Evolutionary conservation across 179 eudicot genomes (phyloP), one percentile per base, ranked within the genome.

Genomic region (Silene vulgaris): DNA sequence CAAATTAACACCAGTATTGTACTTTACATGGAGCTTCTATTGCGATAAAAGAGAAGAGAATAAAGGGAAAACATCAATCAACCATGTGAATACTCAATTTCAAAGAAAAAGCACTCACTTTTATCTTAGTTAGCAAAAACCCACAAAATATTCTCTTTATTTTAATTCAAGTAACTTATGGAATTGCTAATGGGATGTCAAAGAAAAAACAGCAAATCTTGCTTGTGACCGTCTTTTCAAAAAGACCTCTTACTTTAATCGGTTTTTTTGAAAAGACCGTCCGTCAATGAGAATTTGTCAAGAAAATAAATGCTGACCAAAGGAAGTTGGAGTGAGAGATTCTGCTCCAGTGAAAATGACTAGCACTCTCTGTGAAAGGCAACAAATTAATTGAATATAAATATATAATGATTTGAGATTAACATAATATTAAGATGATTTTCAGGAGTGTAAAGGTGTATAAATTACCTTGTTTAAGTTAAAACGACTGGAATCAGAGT

Each of bases 291-390:
- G 35, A 32, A 32, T 32, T 32, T 32, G 35, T 4, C 11, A 32
- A 16, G 0, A 5, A 4, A n/a, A 64, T 45, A 45, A 26, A 7
- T 6, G 35, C 43, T 64, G 11, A 74, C 62, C 71, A 65, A 48
- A 74, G 45, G 45, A 26, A 26, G 77, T 62, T 43, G 70, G 60
- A 48, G 48, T 35, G 59, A 74, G 5, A 1, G 48, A 20, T 28
- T 45, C 4, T 45, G 57, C 70, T 74, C 77, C 71, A 57, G 56
- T 72, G 17, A 54, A 56, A 72, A 71, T 26, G 40, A 50, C 19
- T 70, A 20, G 32, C 29, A 48, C 60, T 48, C 45, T 69, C 73
- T 70, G 73, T 4, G 19, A 70, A 50, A 45, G 9, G 9, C 14
- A 12, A 48, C 19, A 70, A 70, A 70, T 9, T 45, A 45, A 12